Base-by-base conservation (phyloP, 805 yeast species). In the fission yeast (Schizosaccharomyces pombe) region DNA sequence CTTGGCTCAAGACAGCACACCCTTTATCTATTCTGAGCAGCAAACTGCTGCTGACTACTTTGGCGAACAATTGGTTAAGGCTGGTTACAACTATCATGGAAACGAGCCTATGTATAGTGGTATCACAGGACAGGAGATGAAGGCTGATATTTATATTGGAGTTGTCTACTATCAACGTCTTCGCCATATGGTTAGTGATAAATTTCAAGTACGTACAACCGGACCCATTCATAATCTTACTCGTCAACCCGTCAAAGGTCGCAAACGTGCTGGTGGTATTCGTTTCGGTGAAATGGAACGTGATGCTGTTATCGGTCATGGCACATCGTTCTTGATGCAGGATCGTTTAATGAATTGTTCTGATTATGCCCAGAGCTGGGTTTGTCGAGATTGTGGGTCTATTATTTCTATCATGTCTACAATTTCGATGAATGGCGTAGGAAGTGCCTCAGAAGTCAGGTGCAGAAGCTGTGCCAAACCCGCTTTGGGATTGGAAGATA, bases 281-380 rank as follows among this genome's bases (percentile, higher is more conserved):
- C 93, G 98, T 75, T 94, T 91, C 40, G 98, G 98, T 68, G 98
- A 91, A 69, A 91, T 91, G 98, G 98, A 91, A 71, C 83, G 98
- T 72, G 98, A 91, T 75, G 98, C 98, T 1, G 73, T 91, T 62
- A 86, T 91, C 67, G 98, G 97, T 57, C 98, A 91, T 65, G 98
- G 98, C 69, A 82, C 98, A 5, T 86, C 98, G 1, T 91, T 77
- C 78, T 70, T 91, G 62, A 72, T 91, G 61, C 97, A 89, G 68
- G 98, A 91, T 67, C 80, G 98, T 70, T 73, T 91, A 64, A 74
- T 91, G 65, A 91, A 91, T 70, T 86, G 95, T 65, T 83, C 94
- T 5, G 98, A 91, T 68, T 91, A 91, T 71, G 78, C 97, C 0
- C 95, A 87, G 65, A 79, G 95, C 0, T 70, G 91, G 4, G 69